Evolutionary conservation across 441 rosid species (phyloP), one percentile per base, ranked within the genome.

Genomic region (Adansonia gregorii): DNA sequence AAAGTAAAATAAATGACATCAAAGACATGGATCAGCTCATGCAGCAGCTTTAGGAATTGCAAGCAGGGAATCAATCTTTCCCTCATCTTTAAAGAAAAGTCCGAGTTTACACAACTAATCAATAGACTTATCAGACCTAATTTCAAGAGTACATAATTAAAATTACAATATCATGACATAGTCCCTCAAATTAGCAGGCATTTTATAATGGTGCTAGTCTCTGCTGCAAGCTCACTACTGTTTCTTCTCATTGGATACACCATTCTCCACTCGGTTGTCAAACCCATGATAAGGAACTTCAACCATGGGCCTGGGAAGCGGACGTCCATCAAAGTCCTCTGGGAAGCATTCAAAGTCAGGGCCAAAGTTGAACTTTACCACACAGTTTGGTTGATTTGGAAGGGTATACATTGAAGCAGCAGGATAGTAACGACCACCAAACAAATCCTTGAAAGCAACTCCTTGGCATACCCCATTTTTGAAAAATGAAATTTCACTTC

Each of bases 371-470:
- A 96, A 96, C 87, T 83, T 93, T 79, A 94, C 98, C 17, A 75
- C 79, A 83, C 98, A 96, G 63, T 92, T 96, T 76, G 97, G 89
- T 83, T 94, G 98, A 81, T 87, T 84, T 15, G 98, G 98, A 76
- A 96, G 98, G 76, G 98, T 93, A 80, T 96, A 96, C 98, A 94
- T 93, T 8, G 99, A 95, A 78, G 99, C 99, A 83, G 99, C 97
- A 49, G 99, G 98, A 85, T 88, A 94, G 82, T 95, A 94, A 79
- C 90, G 94, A 51, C 97, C 98, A 22, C 97, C 99, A 76, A 64
- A 81, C 74, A 92, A 79, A 83, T 95, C 97, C 83, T 82, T 91
- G 87, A 88, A 95, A 71, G 99, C 99, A 83, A 93, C 87, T 48
- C 98, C 99, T 86, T 95, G 98, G 78, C 95, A 88, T 64, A 83